phyloP scores from a whole-genome alignment of 2,329 filamentous ascomycete species.

The Pseudogymnoascus destructans region DNA sequence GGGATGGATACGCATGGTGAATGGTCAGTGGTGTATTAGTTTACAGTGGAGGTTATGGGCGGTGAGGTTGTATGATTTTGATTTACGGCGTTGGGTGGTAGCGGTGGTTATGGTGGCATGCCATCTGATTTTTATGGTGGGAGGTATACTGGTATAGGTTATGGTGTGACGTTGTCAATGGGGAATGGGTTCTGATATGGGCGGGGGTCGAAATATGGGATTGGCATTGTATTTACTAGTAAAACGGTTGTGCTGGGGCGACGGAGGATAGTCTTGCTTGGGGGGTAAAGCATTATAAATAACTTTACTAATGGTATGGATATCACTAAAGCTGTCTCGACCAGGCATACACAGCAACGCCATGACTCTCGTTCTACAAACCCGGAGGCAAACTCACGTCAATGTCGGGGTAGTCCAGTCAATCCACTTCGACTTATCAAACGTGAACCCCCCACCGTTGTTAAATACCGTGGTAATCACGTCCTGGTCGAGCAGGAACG shows the following conservation, averaged over 20 bases:
- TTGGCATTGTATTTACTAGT: neutral
- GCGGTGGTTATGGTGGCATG: neutral
- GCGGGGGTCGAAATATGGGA: neutral
- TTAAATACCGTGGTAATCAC: conserved; percentile 17
- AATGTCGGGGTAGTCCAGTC: conserved; percentile 21
- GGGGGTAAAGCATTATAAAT: neutral
- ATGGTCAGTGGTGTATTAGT: conserved; percentile 3
- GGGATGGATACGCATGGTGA: conserved; percentile 9
- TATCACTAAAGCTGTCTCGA: neutral
- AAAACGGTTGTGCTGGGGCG: neutral
- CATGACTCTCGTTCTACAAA: too few species aligned
- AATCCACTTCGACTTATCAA: conserved; percentile 23
- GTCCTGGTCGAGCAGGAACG: conserved; percentile 30
- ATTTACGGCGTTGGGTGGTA: neutral
- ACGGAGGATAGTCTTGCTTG: neutral
- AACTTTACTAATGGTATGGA: neutral
- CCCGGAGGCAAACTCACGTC: neutral
- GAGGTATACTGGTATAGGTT: neutral
- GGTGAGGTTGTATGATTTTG: neutral
- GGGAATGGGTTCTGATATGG: neutral
- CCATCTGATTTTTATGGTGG: neutral
- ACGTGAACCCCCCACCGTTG: conserved; percentile 10
- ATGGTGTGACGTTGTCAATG: neutral
- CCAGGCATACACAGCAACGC: too few species aligned
- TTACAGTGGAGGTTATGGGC: neutral